phyloP scores from a whole-genome alignment of 768 basidiomycete species.

The Collybia nuda region DNA sequence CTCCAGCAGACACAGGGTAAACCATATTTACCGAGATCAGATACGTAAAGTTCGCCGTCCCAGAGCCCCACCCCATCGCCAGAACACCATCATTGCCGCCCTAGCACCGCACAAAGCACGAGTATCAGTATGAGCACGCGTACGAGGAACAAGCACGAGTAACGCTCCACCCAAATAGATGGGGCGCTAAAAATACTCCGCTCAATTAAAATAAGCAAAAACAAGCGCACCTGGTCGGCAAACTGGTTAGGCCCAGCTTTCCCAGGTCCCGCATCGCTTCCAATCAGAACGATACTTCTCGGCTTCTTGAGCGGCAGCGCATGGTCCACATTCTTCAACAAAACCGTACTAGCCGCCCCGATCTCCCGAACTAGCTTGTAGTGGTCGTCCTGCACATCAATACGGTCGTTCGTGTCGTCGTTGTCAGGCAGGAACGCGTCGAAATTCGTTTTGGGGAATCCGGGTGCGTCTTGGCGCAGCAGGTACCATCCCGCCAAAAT shows the following conservation, averaged over 20 bases:
- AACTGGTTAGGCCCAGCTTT: conserved; percentile 71
- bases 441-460: conserved; percentile 71
- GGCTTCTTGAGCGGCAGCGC: conserved; percentile 61
- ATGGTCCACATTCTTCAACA: conserved; percentile 68
- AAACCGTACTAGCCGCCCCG: conserved; percentile 69
- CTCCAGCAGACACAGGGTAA: not conserved
- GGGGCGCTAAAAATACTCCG: not conserved
- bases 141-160: not conserved
- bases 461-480: conserved; percentile 59
- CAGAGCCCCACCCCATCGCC: conserved; percentile 93
- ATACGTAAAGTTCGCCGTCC: conserved; percentile 78
- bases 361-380: conserved; percentile 67
- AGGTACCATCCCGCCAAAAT: conserved; percentile 74
- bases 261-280: conserved; percentile 66
- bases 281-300: conserved; percentile 59
- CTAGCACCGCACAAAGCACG: conserved; percentile 8
- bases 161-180: not conserved
- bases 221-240: conserved; percentile 41
- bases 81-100: conserved; percentile 69
- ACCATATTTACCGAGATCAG: conserved; percentile 59
- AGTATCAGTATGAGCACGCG: too few species aligned
- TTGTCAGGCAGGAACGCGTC: conserved; percentile 58
- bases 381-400: conserved; percentile 74
- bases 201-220: not conserved
- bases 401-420: conserved; percentile 53